Evolutionary conservation across 2,329 filamentous ascomycete genomes (phyloP).

Genomic region (Neofusicoccum laricinum): DNA sequence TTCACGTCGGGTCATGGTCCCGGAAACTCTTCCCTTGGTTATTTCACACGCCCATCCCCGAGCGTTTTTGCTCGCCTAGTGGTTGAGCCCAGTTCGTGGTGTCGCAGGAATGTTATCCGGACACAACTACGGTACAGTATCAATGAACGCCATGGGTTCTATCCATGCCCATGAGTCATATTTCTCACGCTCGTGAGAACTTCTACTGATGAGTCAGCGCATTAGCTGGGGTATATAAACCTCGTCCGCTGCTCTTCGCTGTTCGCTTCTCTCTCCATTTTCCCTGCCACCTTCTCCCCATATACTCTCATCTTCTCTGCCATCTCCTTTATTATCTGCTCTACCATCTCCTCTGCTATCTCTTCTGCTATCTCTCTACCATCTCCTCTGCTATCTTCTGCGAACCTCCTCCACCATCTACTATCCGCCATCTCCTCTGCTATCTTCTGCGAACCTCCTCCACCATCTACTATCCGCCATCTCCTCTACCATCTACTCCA

Average conservation of each 20-base stretch:
- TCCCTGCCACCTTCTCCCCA: neutral
- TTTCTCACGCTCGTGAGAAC: too few species aligned
- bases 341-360: neutral
- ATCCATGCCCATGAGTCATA: too few species aligned
- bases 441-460: neutral
- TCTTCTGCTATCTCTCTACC: neutral
- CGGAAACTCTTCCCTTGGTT: too few species aligned
- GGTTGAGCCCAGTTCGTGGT: too few species aligned
- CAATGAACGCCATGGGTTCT: too few species aligned
- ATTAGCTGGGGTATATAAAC: too few species aligned
- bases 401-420: neutral
- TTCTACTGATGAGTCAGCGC: too few species aligned
- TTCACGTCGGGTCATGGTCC: too few species aligned
- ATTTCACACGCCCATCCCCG: too few species aligned
- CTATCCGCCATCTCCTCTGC: neutral
- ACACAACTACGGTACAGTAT: too few species aligned
- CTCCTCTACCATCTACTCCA: neutral
- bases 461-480: neutral
- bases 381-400: neutral
- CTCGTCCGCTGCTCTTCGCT: neutral
- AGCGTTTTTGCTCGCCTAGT: too few species aligned
- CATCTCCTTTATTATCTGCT: neutral
- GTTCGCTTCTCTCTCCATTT: neutral
- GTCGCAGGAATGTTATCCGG: too few species aligned
- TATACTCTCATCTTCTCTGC: neutral